phyloP scores from a whole-genome alignment of 257 asterid species.

The Nicotiana knightiana region DNA sequence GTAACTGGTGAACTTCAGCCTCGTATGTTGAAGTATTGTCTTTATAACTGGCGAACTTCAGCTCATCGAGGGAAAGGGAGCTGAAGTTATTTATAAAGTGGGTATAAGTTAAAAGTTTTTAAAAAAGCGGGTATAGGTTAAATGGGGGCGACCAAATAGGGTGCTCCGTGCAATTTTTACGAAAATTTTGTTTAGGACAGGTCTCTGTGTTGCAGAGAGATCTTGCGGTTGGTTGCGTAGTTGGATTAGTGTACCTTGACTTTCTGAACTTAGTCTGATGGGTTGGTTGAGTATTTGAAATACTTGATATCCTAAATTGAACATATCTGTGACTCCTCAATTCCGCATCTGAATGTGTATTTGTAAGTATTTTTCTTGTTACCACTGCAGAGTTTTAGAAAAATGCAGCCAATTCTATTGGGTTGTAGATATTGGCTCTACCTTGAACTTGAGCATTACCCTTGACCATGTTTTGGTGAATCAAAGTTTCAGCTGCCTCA shows the following conservation, averaged over 20 bases:
- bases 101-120: too few species aligned
- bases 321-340: background rate
- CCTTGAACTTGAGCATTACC: background rate
- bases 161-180: too few species aligned
- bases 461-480: background rate
- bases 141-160: too few species aligned
- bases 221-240: background rate
- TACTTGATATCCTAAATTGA: background rate
- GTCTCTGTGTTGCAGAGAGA: background rate
- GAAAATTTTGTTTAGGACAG: background rate
- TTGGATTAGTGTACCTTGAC: constrained; percentile 2
- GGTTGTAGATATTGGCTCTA: background rate
- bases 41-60: too few species aligned
- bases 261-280: background rate
- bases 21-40: too few species aligned
- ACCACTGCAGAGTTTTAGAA: background rate
- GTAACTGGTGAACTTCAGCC: too few species aligned
- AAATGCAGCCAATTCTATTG: background rate
- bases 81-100: too few species aligned
- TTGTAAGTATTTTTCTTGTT: background rate
- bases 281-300: background rate
- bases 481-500: background rate
- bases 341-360: background rate
- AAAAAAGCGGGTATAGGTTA: too few species aligned
- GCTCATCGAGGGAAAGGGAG: too few species aligned